A percentile compares a stretch with the other conserved stretches of the same genome.
Evolutionary conservation across 1,284 basidiomycete species (phyloP).

Genomic region (Kwoniella shivajii): DNA sequence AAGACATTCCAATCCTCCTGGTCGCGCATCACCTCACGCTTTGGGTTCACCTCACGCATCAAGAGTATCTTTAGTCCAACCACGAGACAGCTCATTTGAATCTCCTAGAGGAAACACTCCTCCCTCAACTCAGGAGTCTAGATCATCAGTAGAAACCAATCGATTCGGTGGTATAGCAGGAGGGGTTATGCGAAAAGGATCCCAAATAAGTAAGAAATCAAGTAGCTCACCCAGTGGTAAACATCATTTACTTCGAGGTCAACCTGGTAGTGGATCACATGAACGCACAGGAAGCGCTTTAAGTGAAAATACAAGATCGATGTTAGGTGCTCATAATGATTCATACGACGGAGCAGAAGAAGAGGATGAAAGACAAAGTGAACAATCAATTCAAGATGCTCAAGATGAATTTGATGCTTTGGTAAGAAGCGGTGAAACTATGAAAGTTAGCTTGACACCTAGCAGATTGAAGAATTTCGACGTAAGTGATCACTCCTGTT

Average conservation of each 20-base stretch:
- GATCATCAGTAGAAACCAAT: conserved; percentile 21
- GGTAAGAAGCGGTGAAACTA: conserved; percentile 80
- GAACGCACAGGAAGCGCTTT: conserved; percentile 34
- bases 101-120: conserved; percentile 3
- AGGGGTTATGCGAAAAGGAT: conserved; percentile 18
- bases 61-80: conserved; percentile 16
- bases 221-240: conserved; percentile 10
- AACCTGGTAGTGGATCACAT: no score
- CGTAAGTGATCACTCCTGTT: conserved; percentile 57
- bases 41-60: conserved; percentile 23
- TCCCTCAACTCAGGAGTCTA: conserved; percentile 6
- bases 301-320: conserved; percentile 28
- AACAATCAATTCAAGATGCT: conserved; percentile 25
- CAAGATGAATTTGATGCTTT: conserved; percentile 82
- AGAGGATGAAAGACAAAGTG: conserved; percentile 2
- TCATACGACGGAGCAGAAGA: conserved; percentile 7
- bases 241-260: conserved; percentile 1
- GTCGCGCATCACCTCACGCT: conserved; percentile 15
- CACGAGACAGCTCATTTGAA: conserved; percentile 9
- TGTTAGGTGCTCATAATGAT: conserved; percentile 32
- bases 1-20: conserved; percentile 3
- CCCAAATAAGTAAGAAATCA: conserved; percentile 18
- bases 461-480: conserved; percentile 87
- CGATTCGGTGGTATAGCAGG: conserved; percentile 11
- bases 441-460: conserved; percentile 94